Evolutionary conservation across 2,329 filamentous ascomycete species (phyloP).

Genomic region (Plenodomus biglobosus): DNA sequence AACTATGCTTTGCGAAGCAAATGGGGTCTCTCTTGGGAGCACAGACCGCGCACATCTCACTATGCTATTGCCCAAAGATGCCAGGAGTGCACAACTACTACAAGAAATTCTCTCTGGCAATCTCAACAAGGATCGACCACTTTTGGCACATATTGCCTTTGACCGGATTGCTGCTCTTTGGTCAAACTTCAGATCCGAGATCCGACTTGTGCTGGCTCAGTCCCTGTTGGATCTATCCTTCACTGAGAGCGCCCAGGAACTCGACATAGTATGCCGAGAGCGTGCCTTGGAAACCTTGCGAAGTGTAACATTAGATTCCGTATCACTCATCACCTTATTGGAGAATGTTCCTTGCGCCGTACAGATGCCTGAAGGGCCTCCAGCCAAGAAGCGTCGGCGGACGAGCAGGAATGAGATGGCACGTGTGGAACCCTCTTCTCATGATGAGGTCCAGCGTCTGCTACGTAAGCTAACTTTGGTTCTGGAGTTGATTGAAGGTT

Average conservation of each 20-base stretch:
- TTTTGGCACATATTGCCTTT: constrained; percentile 68
- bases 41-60: constrained; percentile 57
- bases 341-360: constrained; percentile 72
- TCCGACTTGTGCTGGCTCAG: constrained; percentile 61
- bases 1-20: constrained; percentile 51
- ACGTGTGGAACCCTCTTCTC: constrained; percentile 62
- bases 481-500: constrained; percentile 82
- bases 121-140: constrained; percentile 49
- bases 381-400: constrained; percentile 75
- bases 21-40: constrained; percentile 52
- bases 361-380: constrained; percentile 69
- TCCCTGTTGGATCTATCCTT: constrained; percentile 65
- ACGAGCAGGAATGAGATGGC: constrained; percentile 72
- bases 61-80: constrained; percentile 58
- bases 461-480: constrained; percentile 82
- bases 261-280: constrained; percentile 51
- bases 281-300: constrained; percentile 70
- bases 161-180: constrained; percentile 71
- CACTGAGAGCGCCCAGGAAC: constrained; percentile 35
- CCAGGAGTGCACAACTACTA: constrained; percentile 59
- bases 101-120: constrained; percentile 53
- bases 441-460: constrained; percentile 65
- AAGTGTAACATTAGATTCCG: constrained; percentile 70
- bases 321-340: constrained; percentile 71
- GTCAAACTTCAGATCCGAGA: constrained; percentile 67